Evolutionary conservation across 1,284 basidiomycete species (phyloP).

Genomic region (Jaminaea rosea): DNA sequence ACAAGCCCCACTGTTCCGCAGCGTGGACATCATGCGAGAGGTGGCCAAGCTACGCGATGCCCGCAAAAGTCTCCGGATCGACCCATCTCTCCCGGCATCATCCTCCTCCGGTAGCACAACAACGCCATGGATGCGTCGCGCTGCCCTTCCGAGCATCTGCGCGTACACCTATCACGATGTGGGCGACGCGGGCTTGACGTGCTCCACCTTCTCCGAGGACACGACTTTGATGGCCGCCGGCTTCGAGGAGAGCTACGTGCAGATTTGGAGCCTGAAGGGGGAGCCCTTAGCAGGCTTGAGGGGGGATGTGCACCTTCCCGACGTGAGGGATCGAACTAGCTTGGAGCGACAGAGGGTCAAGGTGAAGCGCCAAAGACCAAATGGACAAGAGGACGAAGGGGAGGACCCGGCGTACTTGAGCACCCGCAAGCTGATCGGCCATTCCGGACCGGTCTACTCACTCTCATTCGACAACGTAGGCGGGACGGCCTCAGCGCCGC

Average conservation of each 20-base stretch:
- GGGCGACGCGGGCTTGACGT: constrained; percentile 58
- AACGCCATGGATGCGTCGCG: too few species aligned
- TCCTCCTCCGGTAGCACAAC: constrained; percentile 38
- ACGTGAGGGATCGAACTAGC: constrained; percentile 55
- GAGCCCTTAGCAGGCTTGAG: constrained; percentile 72
- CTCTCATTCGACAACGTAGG: constrained; percentile 83
- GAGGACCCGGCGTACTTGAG: too few species aligned
- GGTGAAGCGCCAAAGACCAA: not conserved
- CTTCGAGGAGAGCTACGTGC: constrained; percentile 88
- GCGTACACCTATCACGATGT: constrained; percentile 46
- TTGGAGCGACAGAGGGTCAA: constrained; percentile 3
- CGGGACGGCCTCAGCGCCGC: constrained; percentile 75
- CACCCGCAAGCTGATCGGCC: constrained; percentile 79
- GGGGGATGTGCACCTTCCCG: constrained; percentile 63
- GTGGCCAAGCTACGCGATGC: constrained; percentile 82
- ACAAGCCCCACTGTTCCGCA: constrained; percentile 66
- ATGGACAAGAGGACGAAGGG: not conserved
- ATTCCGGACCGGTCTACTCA: constrained; percentile 91
- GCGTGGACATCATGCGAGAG: constrained; percentile 80
- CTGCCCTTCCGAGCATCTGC: constrained; percentile 42
- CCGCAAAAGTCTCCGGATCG: constrained; percentile 44
- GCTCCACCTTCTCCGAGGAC: constrained; percentile 80
- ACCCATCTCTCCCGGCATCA: constrained; percentile 55
- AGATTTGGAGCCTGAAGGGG: constrained; percentile 89
- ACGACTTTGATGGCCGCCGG: constrained; percentile 90